Base-by-base conservation (phyloP, 495 filamentous ascomycete genomes). In the Podospora australis region DNA sequence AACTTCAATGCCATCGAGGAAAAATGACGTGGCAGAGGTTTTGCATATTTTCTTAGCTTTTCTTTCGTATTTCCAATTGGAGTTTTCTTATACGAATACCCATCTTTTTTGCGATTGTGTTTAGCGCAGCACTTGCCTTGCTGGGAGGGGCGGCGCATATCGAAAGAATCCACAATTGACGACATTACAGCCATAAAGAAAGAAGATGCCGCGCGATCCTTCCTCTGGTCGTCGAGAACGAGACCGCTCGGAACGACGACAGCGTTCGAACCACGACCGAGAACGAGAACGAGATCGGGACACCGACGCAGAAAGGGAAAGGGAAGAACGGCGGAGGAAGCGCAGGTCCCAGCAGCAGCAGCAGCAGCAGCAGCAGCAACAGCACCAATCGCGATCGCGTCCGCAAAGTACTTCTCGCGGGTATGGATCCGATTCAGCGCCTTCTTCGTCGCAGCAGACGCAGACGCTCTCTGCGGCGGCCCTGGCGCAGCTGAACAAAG, bases 401-500 rank as follows among this genome's bases (percentile, higher is more conserved):
- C 19, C 22, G 23, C 39, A 13, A 9, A 7, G 39, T 23, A 20
- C 23, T 9, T 20, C n/a, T n/a, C n/a, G 39, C 21, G 26, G 24
- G 3, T 11, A 21, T 8, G 40, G 28, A 23, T 43, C 40, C 40
- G n/a, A 21, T 28, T 36, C 34, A 5, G 40, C 40, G n/a, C 40
- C 40, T 1, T 42, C 39, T 42, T 42, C 39, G 41, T 48, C 40
- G 48, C 28, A 21, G 40, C 8, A 53, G 50, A 28, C 51, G 62
- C 65, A n/a, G 38, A 52, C 59, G 4, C 59, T 80, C 24, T 80
- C 77, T 25, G 73, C 74, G 9, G 78, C 80, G 47, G 75, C 82
- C 6, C 61, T 87, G 48, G 82, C 82, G 13, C 73, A 75, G 55
- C 59, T 87, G 30, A 74, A 84, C 50, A 67, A 73, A n/a, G 64